These are phyloP conservation scores for Mycena latifolia DNA, from an alignment of 768 basidiomycete genomes.

Conservation along the genomic window DNA sequence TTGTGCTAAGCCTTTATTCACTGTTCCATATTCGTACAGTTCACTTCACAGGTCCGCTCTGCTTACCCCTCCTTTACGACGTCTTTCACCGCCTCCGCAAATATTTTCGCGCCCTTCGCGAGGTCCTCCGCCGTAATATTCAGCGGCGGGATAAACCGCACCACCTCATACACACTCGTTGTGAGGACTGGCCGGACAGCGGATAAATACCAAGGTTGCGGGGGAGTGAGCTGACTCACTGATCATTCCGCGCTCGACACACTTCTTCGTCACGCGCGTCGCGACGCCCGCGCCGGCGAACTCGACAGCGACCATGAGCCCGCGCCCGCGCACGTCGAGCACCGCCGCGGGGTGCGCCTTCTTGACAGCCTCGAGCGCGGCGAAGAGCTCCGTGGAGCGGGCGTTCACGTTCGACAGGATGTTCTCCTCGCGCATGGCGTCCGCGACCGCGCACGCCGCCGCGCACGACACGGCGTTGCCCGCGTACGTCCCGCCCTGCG, in stretches of 20 bases:
- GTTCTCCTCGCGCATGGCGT: constrained; percentile 84
- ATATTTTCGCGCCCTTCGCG: constrained; percentile 73
- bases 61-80: constrained; percentile 64
- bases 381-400: constrained; percentile 80
- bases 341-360: constrained; percentile 70
- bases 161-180: constrained; percentile 88
- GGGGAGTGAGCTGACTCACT: too few species aligned
- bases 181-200: too few species aligned
- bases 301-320: constrained; percentile 91
- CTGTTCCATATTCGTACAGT: too few species aligned
- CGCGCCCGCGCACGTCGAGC: constrained; percentile 88
- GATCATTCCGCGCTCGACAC: constrained; percentile 88
- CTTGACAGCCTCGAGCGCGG: constrained; percentile 67
- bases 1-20: too few species aligned
- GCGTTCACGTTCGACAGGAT: constrained; percentile 83
- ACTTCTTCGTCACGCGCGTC: constrained; percentile 75
- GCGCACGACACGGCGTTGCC: constrained; percentile 95
- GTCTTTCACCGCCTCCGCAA: constrained; percentile 77
- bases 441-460: constrained; percentile 86
- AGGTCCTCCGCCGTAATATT: constrained; percentile 85
- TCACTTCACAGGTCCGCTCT: too few species aligned
- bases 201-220: too few species aligned
- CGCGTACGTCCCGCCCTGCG: constrained; percentile 88
- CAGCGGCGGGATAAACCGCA: constrained; percentile 94
- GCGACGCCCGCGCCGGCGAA: constrained; percentile 53